Evolutionary conservation across 2,329 filamentous ascomycete species (phyloP).

Genomic region (Aspergillus sp.): DNA sequence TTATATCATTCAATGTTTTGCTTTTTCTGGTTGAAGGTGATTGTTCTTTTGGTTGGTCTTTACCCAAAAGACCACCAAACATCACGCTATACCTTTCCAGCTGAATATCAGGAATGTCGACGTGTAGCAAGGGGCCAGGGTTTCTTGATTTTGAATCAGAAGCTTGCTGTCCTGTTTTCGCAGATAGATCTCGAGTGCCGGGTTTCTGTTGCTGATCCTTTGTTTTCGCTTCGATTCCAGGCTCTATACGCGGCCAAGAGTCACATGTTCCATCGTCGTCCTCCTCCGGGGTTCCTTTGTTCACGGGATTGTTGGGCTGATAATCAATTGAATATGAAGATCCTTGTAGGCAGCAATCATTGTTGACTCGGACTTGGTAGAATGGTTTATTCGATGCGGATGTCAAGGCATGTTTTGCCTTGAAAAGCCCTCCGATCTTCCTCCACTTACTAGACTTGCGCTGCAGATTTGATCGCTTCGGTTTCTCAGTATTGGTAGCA

Average conservation of each 20-base stretch:
- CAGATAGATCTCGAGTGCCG: background rate
- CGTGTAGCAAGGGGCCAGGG: conserved; percentile 52
- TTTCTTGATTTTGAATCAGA: conserved; percentile 3
- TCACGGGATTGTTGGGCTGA: conserved; percentile 4
- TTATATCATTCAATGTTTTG: conserved; percentile 45
- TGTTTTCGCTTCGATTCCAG: too few relatives aligned
- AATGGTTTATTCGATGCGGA: conserved; percentile 18
- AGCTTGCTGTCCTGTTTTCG: background rate
- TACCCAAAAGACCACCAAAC: conserved; percentile 70
- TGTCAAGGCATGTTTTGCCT: conserved; percentile 27
- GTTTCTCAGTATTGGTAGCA: conserved; percentile 6
- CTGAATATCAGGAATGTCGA: conserved; percentile 74
- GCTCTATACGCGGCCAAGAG: too few relatives aligned
- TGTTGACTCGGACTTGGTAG: conserved; percentile 20
- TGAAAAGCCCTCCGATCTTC: conserved; percentile 42
- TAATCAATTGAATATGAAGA: conserved; percentile 17
- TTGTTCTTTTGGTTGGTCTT: conserved; percentile 37
- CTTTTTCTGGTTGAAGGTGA: conserved; percentile 31
- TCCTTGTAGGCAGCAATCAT: conserved; percentile 15
- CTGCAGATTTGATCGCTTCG: conserved; percentile 13
- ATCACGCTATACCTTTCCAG: conserved; percentile 92
- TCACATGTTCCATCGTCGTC: conserved; percentile 15
- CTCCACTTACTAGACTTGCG: conserved; percentile 43
- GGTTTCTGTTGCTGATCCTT: conserved; percentile 15
- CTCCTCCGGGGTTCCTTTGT: conserved; percentile 9